Conservation (phyloP, 164 flowering plant species). For the Akebia trifoliata region DNA sequence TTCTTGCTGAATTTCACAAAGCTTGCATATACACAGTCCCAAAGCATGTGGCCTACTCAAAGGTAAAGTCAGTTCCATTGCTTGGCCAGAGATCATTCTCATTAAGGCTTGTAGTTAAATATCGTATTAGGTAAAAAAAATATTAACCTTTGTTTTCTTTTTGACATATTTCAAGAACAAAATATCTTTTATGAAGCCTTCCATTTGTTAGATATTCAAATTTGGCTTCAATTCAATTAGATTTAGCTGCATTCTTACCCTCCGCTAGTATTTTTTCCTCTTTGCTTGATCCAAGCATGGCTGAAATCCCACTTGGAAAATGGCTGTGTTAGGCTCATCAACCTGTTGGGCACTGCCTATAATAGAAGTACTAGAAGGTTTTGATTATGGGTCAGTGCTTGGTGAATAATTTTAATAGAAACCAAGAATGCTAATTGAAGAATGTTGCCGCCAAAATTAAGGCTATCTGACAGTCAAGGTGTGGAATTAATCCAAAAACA, state of each 20-base stretch:
- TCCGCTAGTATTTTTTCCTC: not conserved
- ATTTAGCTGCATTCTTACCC: not conserved
- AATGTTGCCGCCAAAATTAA: too few relatives aligned
- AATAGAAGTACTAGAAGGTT: not conserved
- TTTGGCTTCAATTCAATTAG: not conserved
- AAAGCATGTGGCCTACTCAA: slow-evolving; percentile 61
- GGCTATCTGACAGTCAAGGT: too few relatives aligned
- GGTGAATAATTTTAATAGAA: not conserved
- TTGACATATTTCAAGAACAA: not conserved
- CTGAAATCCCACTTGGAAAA: not conserved
- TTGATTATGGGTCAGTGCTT: not conserved
- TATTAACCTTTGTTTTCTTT: not conserved
- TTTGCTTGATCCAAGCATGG: not conserved
- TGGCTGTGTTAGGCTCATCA: not conserved
- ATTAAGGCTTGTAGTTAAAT: not conserved
- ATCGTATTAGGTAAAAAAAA: not conserved
- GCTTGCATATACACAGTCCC: slow-evolving; percentile 93
- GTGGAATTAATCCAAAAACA: not conserved
- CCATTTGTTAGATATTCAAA: not conserved
- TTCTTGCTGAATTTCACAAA: slow-evolving; percentile 79
- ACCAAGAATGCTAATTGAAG: not conserved
- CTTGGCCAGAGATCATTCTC: not conserved
- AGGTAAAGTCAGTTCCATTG: slow-evolving; percentile 34
- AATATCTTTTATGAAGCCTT: too few relatives aligned
- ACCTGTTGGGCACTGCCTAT: not conserved